Evolutionary conservation across 202 grass and related monocot genomes (phyloP), one percentile per base, ranked within the genome.

Genomic region (Tripidium arundinaceum): DNA sequence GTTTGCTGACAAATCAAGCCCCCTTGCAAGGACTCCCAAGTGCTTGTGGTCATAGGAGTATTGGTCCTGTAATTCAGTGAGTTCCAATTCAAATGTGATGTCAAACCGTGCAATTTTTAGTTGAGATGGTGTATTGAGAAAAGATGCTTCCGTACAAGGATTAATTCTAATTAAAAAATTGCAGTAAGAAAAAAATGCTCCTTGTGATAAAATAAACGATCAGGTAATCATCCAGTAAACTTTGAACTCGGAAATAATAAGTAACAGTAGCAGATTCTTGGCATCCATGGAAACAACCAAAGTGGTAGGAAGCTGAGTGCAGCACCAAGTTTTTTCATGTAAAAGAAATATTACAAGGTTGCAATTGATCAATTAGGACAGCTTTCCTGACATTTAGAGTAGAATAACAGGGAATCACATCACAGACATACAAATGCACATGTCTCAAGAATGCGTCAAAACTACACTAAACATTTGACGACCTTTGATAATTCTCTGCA

Each of bases 381-480:
- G 46, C 33, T 49, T 59, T 72, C 41, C 78, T 68, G 65, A 27
- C 57, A 71, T 86, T 67, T 36, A 50, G 11, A 46, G 25, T 15
- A 72, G 24, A 79, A 54, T 31, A 72, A 50, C 38, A 68, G 47
- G 34, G 12, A 73, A 79, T 60, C 22, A 85, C n/a, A 74, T 66
- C 38, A 78, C 60, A 73, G 67, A 62, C 50, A 78, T 85, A 65
- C n/a, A 78, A 36, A 72, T 33, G 14, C 60, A 34, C 33, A 52
- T 52, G 74, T 43, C 61, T 79, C 14, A 79, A 39, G 49, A 27
- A 78, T 33, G 68, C 60, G 33, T 62, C 26, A 52, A 69, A 69
- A 63, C 70, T 84, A 88, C 68, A 88, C 60, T 68, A 52, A 82
- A 83, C 67, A 89, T 70, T 65, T 62, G 19, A 60, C 70, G 65